Conservation (phyloP, 768 basidiomycete species). For the Lentinus tigrinus region DNA sequence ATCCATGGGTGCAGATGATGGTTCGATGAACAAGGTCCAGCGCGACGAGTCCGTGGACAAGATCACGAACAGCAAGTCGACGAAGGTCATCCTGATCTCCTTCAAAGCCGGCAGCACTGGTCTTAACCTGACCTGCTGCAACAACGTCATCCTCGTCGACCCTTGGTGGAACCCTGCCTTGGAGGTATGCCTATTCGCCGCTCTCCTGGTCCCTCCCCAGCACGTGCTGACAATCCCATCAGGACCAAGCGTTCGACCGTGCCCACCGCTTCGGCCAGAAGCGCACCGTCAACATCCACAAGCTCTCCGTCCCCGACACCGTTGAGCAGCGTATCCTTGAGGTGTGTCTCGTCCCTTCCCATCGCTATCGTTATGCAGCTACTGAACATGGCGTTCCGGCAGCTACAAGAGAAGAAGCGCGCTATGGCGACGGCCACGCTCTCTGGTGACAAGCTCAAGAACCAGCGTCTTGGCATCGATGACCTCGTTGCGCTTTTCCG, state of each 20-base stretch:
- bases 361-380: background rate
- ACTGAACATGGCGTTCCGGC: background rate
- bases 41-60: slow-evolving; percentile 73
- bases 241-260: slow-evolving; percentile 94
- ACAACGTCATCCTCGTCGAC: slow-evolving; percentile 91
- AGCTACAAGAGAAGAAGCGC: slow-evolving; percentile 93
- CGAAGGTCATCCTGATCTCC: slow-evolving; percentile 85
- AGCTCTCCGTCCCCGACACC: slow-evolving; percentile 82
- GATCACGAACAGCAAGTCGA: slow-evolving; percentile 60
- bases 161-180: slow-evolving; percentile 95
- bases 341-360: slow-evolving; percentile 42
- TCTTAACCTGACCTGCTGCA: slow-evolving; percentile 89
- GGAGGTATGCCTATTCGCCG: slow-evolving; percentile 59
- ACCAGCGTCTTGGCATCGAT: slow-evolving; percentile 78
- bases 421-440: slow-evolving; percentile 80
- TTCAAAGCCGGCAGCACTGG: slow-evolving; percentile 95
- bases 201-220: slow-evolving; percentile 15
- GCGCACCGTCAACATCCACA: slow-evolving; percentile 83
- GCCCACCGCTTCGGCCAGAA: slow-evolving; percentile 89
- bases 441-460: slow-evolving; percentile 86
- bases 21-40: slow-evolving; percentile 74
- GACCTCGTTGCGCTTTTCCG: slow-evolving; percentile 83
- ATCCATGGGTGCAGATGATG: slow-evolving; percentile 64
- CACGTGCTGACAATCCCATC: slow-evolving; percentile 3
- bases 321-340: slow-evolving; percentile 85